Percentiles rank a stretch among this genome's conserved stretches.
phyloP scores from a whole-genome alignment of 2,329 filamentous ascomycete genomes.

The Fusarium sp. region DNA sequence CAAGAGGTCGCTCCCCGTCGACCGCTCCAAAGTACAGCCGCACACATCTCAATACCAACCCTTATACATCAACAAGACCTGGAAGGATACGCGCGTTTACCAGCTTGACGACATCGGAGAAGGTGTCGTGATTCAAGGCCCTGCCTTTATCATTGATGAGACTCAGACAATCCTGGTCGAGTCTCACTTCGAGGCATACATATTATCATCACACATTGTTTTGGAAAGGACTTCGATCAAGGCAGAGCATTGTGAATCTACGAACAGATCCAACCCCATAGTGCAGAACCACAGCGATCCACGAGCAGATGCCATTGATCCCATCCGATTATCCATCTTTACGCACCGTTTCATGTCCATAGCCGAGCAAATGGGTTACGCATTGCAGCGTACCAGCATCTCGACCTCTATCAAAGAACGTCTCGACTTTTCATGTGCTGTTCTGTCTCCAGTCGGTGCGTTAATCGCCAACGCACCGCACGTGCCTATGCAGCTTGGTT shows the following conservation, averaged over 20 bases:
- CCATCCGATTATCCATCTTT: constrained; percentile 69
- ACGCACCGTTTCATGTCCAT: constrained; percentile 72
- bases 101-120: neutral
- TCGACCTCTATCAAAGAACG: constrained; percentile 64
- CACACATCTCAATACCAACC: too few relatives aligned
- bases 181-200: neutral
- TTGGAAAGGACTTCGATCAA: neutral
- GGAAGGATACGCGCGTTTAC: neutral
- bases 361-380: constrained; percentile 72
- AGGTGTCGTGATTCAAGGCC: neutral
- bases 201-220: neutral
- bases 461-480: constrained; percentile 56
- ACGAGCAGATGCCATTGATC: constrained; percentile 54
- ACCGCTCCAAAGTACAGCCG: too few relatives aligned
- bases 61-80: neutral
- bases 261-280: too few relatives aligned
- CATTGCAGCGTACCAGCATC: constrained; percentile 69
- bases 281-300: too few relatives aligned
- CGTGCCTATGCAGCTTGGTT: constrained; percentile 60
- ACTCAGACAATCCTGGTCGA: neutral
- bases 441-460: constrained; percentile 60
- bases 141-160: neutral
- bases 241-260: too few relatives aligned
- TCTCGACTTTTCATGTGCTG: constrained; percentile 61
- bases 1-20: too few relatives aligned